Conservation (phyloP, 2,329 filamentous ascomycete species). For the Pseudonectria buxi region DNA sequence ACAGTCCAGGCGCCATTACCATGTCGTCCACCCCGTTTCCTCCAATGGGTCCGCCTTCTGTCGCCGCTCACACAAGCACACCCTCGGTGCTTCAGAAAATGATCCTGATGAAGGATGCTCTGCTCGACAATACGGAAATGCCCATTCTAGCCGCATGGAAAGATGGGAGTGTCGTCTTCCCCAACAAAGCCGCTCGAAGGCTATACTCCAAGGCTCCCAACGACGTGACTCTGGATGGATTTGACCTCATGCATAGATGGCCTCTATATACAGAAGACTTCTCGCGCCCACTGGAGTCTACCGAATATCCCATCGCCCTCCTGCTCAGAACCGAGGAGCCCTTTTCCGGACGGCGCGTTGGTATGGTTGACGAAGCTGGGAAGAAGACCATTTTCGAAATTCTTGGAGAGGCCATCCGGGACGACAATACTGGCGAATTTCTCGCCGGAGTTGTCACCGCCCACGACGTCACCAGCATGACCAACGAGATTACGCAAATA, state of each 20-base stretch:
- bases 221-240: conserved; percentile 37
- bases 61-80: conserved; percentile 45
- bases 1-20: conserved; percentile 45
- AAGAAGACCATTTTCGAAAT: conserved; percentile 56
- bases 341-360: conserved; percentile 54
- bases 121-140: conserved; percentile 67
- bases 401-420: conserved; percentile 59
- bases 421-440: conserved; percentile 63
- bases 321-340: conserved; percentile 55
- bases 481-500: conserved; percentile 62
- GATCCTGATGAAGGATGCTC: conserved; percentile 67
- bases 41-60: conserved; percentile 58
- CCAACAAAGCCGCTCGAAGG: conserved; percentile 58
- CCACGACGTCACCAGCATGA: conserved; percentile 65
- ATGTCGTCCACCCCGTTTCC: conserved; percentile 57
- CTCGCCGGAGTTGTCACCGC: conserved; percentile 66
- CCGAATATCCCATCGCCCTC: conserved; percentile 61
- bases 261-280: conserved; percentile 62
- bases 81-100: conserved; percentile 68
- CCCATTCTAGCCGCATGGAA: conserved; percentile 77
- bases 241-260: conserved; percentile 55
- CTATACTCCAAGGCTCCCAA: conserved; percentile 41
- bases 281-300: conserved; percentile 44
- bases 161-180: conserved; percentile 66
- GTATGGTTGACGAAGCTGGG: conserved; percentile 50